phyloP scores from a whole-genome alignment of 208 protist genomes.

The Leishmania arabica region DNA sequence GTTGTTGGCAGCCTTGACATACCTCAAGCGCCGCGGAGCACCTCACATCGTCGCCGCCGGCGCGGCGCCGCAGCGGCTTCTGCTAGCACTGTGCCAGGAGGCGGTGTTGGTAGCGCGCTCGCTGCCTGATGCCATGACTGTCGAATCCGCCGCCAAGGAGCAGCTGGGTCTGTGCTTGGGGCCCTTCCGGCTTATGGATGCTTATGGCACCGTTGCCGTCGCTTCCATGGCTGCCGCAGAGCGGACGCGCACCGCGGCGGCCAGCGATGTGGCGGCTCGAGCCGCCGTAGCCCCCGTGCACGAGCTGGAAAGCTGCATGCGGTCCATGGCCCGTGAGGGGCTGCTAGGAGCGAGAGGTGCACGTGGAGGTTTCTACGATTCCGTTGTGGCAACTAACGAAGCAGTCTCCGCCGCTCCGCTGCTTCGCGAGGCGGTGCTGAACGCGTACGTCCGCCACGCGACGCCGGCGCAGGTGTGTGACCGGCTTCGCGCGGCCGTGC shows the following conservation, averaged over 20 bases:
- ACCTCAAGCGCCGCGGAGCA: conserved; percentile 39
- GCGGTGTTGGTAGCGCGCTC: conserved; percentile 34
- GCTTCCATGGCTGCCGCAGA: conserved; percentile 41
- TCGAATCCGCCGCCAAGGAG: conserved; percentile 50
- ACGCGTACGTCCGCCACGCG: conserved; percentile 34
- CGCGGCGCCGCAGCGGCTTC: conserved; percentile 41
- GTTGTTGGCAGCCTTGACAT: conserved; percentile 51
- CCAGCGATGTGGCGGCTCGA: not conserved
- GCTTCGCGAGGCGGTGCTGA: conserved; percentile 27
- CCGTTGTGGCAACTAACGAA: conserved; percentile 10
- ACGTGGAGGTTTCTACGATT: conserved; percentile 60
- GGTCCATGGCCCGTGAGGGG: conserved; percentile 46
- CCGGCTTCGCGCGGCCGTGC: conserved; percentile 61
- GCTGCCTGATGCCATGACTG: conserved; percentile 19
- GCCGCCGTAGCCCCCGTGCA: not conserved
- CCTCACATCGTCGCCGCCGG: conserved; percentile 59
- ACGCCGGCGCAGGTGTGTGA: conserved; percentile 45
- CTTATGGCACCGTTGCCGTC: conserved; percentile 37
- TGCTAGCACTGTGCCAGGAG: conserved; percentile 49
- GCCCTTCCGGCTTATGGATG: conserved; percentile 56
- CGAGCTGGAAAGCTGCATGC: conserved; percentile 20
- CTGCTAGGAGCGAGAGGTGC: conserved; percentile 31
- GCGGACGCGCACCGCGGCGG: conserved; percentile 3
- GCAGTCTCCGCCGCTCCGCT: not conserved
- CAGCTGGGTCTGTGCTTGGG: conserved; percentile 49